These are phyloP conservation scores for Cladosporium sp. DNA, from an alignment of 2,329 filamentous ascomycete genomes.

Conservation along the genomic window DNA sequence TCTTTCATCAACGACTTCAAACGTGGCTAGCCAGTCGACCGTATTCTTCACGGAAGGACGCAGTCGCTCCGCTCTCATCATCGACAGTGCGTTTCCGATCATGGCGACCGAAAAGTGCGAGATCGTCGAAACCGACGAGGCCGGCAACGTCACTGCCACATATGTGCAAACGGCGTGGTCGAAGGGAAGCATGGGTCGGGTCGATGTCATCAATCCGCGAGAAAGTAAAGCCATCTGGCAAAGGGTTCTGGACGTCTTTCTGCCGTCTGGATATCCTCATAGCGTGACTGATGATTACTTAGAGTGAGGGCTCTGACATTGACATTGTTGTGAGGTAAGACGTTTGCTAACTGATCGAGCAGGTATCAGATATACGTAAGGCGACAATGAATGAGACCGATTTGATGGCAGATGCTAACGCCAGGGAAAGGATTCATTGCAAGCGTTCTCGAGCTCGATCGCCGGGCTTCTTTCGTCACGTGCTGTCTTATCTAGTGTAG, in stretches of 20 bases:
- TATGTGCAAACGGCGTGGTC: constrained; percentile 43
- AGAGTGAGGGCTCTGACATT: constrained; percentile 53
- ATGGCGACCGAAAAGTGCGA: constrained; percentile 8
- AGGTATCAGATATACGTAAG: constrained; percentile 67
- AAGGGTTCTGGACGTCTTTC: constrained; percentile 64
- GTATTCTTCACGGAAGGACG: too few species aligned
- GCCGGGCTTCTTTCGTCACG: constrained; percentile 74
- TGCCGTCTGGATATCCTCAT: constrained; percentile 83
- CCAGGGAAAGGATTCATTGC: constrained; percentile 62
- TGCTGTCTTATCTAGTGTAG: constrained; percentile 73
- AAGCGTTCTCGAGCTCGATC: constrained; percentile 80
- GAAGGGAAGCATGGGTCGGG: constrained; percentile 14
- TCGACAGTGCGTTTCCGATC: not conserved
- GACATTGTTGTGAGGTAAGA: not conserved
- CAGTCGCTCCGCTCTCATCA: not conserved
- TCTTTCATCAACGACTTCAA: not conserved
- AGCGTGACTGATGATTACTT: constrained; percentile 83
- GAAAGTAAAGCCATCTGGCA: constrained; percentile 30
- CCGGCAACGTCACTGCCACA: constrained; percentile 45
- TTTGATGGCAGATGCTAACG: not conserved
- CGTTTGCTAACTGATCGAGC: constrained; percentile 8
- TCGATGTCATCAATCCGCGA: constrained; percentile 13
- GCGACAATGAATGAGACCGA: not conserved
- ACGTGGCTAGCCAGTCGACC: not conserved
- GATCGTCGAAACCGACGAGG: constrained; percentile 45